Evolutionary conservation across 306 rosid genomes (phyloP), one percentile per base, ranked within the genome.

Genomic region (Quercus suber): DNA sequence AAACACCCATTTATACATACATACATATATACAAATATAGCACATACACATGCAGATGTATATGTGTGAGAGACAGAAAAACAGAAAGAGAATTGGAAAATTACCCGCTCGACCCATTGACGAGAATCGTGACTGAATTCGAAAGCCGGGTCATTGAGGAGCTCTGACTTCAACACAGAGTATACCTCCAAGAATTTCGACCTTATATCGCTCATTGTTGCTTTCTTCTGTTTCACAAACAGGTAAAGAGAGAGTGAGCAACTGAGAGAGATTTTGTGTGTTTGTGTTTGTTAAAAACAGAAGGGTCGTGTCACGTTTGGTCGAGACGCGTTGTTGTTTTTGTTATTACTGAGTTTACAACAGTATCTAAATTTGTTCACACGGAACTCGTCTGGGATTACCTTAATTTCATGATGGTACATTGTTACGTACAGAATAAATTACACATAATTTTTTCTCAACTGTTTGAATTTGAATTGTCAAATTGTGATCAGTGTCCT

Each of bases 81-180:
- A 1, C 4, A 60, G 60, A 8, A 20, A 71, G 15, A 52, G 21
- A 75, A 41, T 63, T 15, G n/a, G 19, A 28, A 28, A n/a, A 13
- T 30, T 82, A 91, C 98, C 91, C 85, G 83, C 10, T 91, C 91
- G 21, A 91, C 83, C 98, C 97, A 93, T 69, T 88, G 87, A 53
- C 89, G 91, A 79, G 97, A 84, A 64, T 78, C 91, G 4, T 83
- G 87, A 3, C 93, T 83, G 84, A 79, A 91, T 28, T 93, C 98
- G 63, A 93, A 93, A 35, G 97, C 90, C 27, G 97, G 91, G 79
- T 93, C 98, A 23, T 82, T 55, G 56, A 93, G 80, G 64, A 93
- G 92, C 82, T 93, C 98, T 5, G 90, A 84, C 78, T 93, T 93
- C 71, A 93, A 89, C 76, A 86, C 86, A 0, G 90, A 75, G 86